Evolutionary conservation across 1,284 basidiomycete genomes (phyloP), one percentile per base, ranked within the genome.

Genomic region (Meira miltonrushii): DNA sequence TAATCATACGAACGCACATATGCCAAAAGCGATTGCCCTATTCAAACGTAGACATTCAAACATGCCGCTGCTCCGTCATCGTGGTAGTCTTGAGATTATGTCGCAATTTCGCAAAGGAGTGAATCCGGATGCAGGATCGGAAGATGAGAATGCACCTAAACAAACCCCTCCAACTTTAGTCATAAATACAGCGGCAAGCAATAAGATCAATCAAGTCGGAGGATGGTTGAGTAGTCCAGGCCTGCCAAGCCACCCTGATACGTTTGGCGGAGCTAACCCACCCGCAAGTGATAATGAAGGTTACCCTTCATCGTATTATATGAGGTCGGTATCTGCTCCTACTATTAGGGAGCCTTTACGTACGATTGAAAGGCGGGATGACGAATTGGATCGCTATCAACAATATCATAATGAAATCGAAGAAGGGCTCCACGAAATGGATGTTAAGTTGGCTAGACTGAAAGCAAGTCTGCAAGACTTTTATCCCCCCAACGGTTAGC

Each of bases 51-150:
- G 54, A 58, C 4, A 39, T 54, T 13, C 13, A 15, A 53, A 17
- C 12, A n/a, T n/a, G n/a, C n/a, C 15, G 12, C 11, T 25, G 53
- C 46, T 47, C 59, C 56, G 15, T 1, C 64, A 64, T 13, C 71
- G 66, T 44, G 71, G 69, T 59, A 71, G 68, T 44, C 65, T 66
- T 13, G 69, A 73, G 59, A 75, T 70, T 57, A 65, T 75, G 10
- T 71, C 69, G 38, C 71, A 74, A 58, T 77, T 73, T 52, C 69
- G 74, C 39, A 68, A 66, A 46, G 68, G 61, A 39, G 64, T 69
- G 13, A 40, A 39, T 39, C 51, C 51, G 17, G 54, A 40, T 25
- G 44, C 13, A 2, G 25, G 7, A 25, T 12, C 23, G 13, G 46
- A 48, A 48, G 12, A 6, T 19, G 46, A 21, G 17, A 48, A 21